phyloP scores from a whole-genome alignment of 2,329 filamentous ascomycete species.

The Ophiocordyceps australis region DNA sequence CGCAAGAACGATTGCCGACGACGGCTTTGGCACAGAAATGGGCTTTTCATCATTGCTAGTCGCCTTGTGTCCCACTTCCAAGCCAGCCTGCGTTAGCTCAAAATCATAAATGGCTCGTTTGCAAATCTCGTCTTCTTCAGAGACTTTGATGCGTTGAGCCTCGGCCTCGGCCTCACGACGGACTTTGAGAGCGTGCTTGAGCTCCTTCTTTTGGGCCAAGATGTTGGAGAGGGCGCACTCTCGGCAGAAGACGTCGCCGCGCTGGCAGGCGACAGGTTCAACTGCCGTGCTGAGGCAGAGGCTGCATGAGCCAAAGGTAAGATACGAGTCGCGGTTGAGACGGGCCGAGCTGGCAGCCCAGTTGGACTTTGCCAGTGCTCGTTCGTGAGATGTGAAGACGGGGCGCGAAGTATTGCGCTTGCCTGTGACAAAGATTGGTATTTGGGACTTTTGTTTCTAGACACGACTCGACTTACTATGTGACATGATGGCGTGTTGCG shows the following conservation, averaged over 20 bases:
- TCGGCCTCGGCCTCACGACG: constrained; percentile 44
- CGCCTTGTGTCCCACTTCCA: too few species aligned
- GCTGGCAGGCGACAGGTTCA: constrained; percentile 65
- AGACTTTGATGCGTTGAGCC: constrained; percentile 35
- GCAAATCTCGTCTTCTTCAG: constrained; percentile 50
- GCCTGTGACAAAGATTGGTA: too few species aligned
- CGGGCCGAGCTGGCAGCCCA: constrained; percentile 77
- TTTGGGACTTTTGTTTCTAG: too few species aligned
- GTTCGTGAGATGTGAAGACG: constrained; percentile 88
- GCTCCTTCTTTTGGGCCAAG: constrained; percentile 80
- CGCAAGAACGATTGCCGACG: too few species aligned
- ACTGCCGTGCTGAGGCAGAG: constrained; percentile 71
- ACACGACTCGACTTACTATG: constrained; percentile 30
- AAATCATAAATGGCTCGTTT: constrained; percentile 62
- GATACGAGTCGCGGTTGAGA: constrained; percentile 75
- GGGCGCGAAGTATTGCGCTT: constrained; percentile 85
- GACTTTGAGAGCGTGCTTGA: constrained; percentile 58
- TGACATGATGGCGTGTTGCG: too few species aligned
- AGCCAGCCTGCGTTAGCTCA: constrained; percentile 64
- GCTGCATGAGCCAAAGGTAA: constrained; percentile 76
- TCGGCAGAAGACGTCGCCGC: constrained; percentile 84
- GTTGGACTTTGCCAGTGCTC: constrained; percentile 58
- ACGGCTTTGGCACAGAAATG: too few species aligned
- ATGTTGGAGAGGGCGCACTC: constrained; percentile 88
- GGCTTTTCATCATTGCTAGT: too few species aligned